phyloP scores from a whole-genome alignment of 1,284 basidiomycete genomes.

The Trichosporon inkin region DNA sequence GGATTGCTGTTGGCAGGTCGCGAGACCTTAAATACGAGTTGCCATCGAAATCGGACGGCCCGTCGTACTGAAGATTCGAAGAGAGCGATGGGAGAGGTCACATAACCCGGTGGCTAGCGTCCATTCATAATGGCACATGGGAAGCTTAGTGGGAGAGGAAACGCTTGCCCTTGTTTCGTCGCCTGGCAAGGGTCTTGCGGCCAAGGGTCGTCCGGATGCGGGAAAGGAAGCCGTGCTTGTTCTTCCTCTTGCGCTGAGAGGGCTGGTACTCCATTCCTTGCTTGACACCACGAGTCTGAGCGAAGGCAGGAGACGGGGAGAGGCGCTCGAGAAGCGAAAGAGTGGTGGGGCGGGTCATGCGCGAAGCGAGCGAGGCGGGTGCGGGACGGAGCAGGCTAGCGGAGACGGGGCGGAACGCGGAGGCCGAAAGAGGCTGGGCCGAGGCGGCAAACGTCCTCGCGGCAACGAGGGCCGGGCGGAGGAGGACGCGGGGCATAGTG shows the following conservation, averaged over 20 bases:
- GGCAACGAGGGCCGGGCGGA: slow-evolving; percentile 9
- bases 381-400: slow-evolving; percentile 7
- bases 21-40: too few species aligned
- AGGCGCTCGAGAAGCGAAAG: slow-evolving; percentile 18
- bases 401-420: neutral
- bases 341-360: slow-evolving; percentile 10
- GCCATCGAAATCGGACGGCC: neutral
- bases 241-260: slow-evolving; percentile 78
- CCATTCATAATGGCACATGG: neutral
- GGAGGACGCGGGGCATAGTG: slow-evolving; percentile 16
- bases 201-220: slow-evolving; percentile 50
- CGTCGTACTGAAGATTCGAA: too few species aligned
- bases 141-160: slow-evolving; percentile 58
- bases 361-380: slow-evolving; percentile 11
- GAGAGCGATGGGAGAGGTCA: too few species aligned
- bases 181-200: slow-evolving; percentile 57
- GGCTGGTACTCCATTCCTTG: slow-evolving; percentile 79
- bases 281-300: slow-evolving; percentile 34
- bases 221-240: slow-evolving; percentile 79
- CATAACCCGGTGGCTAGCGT: too few species aligned
- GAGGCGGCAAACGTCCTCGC: slow-evolving; percentile 10
- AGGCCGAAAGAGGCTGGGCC: neutral
- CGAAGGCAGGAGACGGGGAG: slow-evolving; percentile 5
- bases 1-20: neutral
- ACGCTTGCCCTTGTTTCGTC: slow-evolving; percentile 60